These are phyloP conservation scores for Microcos paniculata DNA, from an alignment of 345 rosid species.

Conservation along the genomic window DNA sequence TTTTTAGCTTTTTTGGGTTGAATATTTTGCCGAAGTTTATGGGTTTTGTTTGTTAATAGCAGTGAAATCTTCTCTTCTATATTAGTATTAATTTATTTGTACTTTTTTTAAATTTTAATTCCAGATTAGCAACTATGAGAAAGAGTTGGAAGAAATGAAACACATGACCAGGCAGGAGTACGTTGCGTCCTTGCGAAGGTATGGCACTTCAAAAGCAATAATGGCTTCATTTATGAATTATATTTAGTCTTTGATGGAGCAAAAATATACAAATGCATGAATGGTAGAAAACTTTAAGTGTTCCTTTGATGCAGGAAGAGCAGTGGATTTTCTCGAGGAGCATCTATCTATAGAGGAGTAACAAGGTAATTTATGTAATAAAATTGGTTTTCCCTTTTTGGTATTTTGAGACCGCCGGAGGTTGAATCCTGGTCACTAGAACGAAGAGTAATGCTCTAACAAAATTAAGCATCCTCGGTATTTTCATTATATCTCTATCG, in stretches of 20 bases:
- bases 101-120: background rate
- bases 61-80: background rate
- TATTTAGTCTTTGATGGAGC: slow-evolving; percentile 2
- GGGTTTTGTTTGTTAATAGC: slow-evolving; percentile 22
- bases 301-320: slow-evolving; percentile 59
- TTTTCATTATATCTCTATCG: no score
- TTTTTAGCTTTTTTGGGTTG: background rate
- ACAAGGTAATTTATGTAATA: slow-evolving; percentile 55
- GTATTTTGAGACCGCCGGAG: no score
- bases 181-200: slow-evolving; percentile 91
- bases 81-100: background rate
- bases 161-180: slow-evolving; percentile 95
- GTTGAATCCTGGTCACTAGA: no score
- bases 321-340: slow-evolving; percentile 97
- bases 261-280: background rate
- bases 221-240: no score
- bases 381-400: no score
- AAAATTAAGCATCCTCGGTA: no score
- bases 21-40: background rate
- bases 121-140: slow-evolving; percentile 75
- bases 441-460: no score
- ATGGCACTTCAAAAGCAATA: slow-evolving; percentile 4
- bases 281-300: background rate
- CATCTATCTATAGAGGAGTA: slow-evolving; percentile 91
- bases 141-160: slow-evolving; percentile 95